Evolutionary conservation across 306 rosid genomes (phyloP).

Genomic region (Malus sylvestris): DNA sequence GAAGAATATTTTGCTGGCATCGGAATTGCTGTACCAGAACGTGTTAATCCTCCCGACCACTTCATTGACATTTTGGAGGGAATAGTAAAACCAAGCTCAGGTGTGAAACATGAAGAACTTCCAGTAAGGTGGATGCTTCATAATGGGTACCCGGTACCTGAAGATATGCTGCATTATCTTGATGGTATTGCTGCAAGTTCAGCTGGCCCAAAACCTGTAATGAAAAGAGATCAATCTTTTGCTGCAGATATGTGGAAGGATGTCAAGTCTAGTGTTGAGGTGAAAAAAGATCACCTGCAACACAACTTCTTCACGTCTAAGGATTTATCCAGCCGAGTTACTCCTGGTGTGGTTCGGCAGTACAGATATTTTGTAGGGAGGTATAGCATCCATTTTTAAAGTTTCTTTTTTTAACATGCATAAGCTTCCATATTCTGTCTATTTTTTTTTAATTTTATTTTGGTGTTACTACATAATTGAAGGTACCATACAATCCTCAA

Average conservation of each 20-base stretch:
- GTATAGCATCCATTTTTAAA: conserved; percentile 29
- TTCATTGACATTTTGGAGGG: conserved; percentile 78
- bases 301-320: conserved; percentile 31
- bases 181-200: conserved; percentile 46
- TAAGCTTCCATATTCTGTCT: neutral
- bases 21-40: conserved; percentile 66
- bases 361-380: conserved; percentile 68
- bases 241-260: conserved; percentile 61
- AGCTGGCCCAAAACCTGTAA: conserved; percentile 27
- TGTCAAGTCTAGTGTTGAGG: conserved; percentile 43
- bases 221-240: conserved; percentile 42
- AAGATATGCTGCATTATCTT: conserved; percentile 61
- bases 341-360: conserved; percentile 62
- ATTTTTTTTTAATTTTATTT: neutral
- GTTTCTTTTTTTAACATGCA: neutral
- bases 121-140: conserved; percentile 87
- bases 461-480: neutral
- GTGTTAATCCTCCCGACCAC: conserved; percentile 81
- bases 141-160: conserved; percentile 65
- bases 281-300: conserved; percentile 32
- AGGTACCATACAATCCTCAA: neutral
- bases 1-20: conserved; percentile 74
- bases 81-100: conserved; percentile 46
- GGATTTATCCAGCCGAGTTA: conserved; percentile 59
- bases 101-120: conserved; percentile 53